These are phyloP conservation scores for Nasturtium officinale DNA, from an alignment of 345 rosid species.

Conservation along the genomic window DNA sequence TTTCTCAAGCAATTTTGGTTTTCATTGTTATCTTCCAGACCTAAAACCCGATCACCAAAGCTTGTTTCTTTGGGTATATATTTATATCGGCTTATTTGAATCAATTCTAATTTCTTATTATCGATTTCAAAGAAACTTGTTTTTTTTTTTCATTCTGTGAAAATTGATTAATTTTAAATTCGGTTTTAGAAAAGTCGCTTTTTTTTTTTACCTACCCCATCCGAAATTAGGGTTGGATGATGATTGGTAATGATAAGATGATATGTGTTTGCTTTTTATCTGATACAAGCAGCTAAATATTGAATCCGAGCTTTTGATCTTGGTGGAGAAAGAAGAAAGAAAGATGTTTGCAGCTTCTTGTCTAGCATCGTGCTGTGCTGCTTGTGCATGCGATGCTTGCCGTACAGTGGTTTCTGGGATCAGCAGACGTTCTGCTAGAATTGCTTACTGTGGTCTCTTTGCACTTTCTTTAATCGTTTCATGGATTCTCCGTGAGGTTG, in stretches of 20 bases:
- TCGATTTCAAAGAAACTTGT: background rate
- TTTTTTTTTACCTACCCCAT: background rate
- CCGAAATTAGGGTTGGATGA: slow-evolving; percentile 16
- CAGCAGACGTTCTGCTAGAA: slow-evolving; percentile 94
- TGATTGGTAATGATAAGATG: background rate
- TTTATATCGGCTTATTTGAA: background rate
- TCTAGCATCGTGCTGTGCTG: slow-evolving; percentile 97
- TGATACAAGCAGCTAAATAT: slow-evolving; percentile 29
- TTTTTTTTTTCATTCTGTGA: background rate
- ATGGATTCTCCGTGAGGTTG: slow-evolving; percentile 96
- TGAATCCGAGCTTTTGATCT: slow-evolving; percentile 31
- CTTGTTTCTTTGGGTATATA: background rate
- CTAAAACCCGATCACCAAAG: background rate
- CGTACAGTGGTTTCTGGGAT: slow-evolving; percentile 86
- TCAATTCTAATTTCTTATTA: background rate
- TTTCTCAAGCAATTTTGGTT: background rate
- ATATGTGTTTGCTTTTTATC: slow-evolving; percentile 10
- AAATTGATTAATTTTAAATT: background rate
- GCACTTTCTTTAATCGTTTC: slow-evolving; percentile 88
- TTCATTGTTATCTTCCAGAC: background rate
- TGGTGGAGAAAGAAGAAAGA: slow-evolving; percentile 31
- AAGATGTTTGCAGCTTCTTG: slow-evolving; percentile 99
- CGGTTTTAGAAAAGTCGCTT: background rate
- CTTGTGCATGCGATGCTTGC: slow-evolving; percentile 97
- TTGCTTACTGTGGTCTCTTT: slow-evolving; percentile 97